Base-by-base conservation (phyloP, 176 grass and related monocot genomes). In the Secale cereale region DNA sequence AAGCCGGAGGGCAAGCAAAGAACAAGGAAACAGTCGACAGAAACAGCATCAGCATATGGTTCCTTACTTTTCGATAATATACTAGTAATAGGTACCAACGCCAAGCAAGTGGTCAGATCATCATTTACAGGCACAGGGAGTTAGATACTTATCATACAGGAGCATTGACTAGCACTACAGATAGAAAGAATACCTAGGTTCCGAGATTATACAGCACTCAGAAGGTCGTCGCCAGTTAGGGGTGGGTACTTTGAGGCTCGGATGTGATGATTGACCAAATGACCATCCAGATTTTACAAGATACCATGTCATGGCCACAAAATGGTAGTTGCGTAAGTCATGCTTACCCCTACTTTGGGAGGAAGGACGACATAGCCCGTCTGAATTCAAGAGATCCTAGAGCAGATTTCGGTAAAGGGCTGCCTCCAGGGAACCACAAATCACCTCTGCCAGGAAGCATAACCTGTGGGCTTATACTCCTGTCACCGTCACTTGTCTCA, bases 341-440 rank as follows among this genome's bases (percentile, higher is more conserved):
- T 57, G 27, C 14, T 68, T 22, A 62, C 63, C 50, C 85, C 69
- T 98, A 98, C 41, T 80, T 80, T 70, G 86, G 60, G 61, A 85
- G 59, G 52, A 91, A 88, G 60, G 94, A 85, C 59, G 94, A 86
- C 92, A 94, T 94, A 10, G 77, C 68, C 73, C 92, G 88, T 76
- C 30, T 90, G 48, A 92, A 92, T 57, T 92, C 86, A 33, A 88
- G 79, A 26, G 93, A 89, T 6, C 78, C 76, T 36, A 91, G 77
- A 77, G 81, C 82, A 70, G 88, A 93, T 83, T 83, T 86, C 23
- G 88, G 82, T 74, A 88, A 80, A 45, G 29, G 87, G 75, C 74
- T 87, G 45, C 65, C 80, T 70, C 81, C 70, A 50, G 92, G 88
- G 25, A 92, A 64, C 94, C 90, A 97, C 54, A 97, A 80, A 79